A percentile compares a stretch with the other conserved stretches of the same genome.
phyloP scores from a whole-genome alignment of 345 rosid genomes.

The Xanthoceras sorbifolium region DNA sequence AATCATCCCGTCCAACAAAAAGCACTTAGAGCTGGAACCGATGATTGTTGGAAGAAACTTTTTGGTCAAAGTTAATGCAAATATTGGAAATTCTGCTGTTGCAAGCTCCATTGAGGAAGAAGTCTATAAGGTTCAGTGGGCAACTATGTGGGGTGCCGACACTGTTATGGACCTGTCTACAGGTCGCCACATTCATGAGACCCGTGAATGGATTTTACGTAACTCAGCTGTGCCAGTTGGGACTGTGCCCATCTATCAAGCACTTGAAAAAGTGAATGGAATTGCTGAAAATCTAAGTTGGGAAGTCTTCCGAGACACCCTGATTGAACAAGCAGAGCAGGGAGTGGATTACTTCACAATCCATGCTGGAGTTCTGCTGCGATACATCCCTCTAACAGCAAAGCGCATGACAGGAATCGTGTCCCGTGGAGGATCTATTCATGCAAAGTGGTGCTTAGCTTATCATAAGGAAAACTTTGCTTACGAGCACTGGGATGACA shows the following conservation, averaged over 20 bases:
- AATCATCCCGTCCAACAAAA: constrained; percentile 97
- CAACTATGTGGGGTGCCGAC: constrained; percentile 99
- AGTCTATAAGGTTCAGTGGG: constrained; percentile 99
- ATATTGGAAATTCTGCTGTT: constrained; percentile 94
- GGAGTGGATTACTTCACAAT: constrained; percentile 98
- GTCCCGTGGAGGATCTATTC: constrained; percentile 97
- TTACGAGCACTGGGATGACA: constrained; percentile 98
- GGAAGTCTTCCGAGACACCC: constrained; percentile 92
- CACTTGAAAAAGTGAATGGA: constrained; percentile 93
- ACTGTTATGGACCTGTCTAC: constrained; percentile 99
- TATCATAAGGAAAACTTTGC: constrained; percentile 98
- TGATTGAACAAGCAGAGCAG: constrained; percentile 97
- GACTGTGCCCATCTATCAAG: constrained; percentile 96
- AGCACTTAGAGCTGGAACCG: constrained; percentile 93
- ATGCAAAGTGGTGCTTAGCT: constrained; percentile 97
- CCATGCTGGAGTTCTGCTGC: constrained; percentile 90
- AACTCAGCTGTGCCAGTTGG: constrained; percentile 98
- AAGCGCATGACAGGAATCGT: constrained; percentile 98
- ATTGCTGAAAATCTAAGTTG: constrained; percentile 90
- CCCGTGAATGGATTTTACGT: constrained; percentile 93
- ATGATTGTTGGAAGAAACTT: constrained; percentile 95
- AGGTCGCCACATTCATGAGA: constrained; percentile 97
- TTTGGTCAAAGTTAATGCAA: constrained; percentile 96
- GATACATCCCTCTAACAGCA: constrained; percentile 91
- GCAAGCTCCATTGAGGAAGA: constrained; percentile 98